Evolutionary conservation across 139 green algal species (phyloP).

Genomic region (Volvox reticuliferus): DNA sequence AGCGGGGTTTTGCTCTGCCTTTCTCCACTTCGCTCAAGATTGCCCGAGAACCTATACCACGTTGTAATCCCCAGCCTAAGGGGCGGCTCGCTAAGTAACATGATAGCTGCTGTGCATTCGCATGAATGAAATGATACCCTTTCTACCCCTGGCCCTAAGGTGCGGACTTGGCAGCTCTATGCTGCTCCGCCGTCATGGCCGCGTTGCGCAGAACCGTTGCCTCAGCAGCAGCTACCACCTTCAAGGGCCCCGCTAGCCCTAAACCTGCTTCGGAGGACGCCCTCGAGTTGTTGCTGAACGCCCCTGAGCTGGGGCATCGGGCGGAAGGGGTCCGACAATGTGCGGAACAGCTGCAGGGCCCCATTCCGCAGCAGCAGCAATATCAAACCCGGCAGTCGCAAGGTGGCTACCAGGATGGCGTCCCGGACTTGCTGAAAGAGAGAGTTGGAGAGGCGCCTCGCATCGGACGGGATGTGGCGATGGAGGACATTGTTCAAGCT

Average conservation of each 20-base stretch:
- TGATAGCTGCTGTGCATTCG: no score
- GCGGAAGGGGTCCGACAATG: background rate
- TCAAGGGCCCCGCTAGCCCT: no score
- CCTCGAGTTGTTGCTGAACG: background rate
- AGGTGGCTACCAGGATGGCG: background rate
- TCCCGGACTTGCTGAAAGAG: background rate
- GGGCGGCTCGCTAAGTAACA: no score
- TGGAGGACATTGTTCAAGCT: background rate
- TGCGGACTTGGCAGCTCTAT: conserved; percentile 82
- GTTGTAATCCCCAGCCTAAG: no score
- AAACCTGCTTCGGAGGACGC: no score
- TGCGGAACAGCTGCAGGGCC: background rate
- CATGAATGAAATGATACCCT: background rate
- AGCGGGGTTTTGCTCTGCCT: no score
- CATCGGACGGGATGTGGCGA: background rate
- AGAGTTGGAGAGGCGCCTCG: background rate
- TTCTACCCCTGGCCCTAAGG: conserved; percentile 45
- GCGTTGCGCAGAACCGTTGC: conserved; percentile 50
- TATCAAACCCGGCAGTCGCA: background rate
- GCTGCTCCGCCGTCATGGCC: conserved; percentile 71
- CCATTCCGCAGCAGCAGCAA: background rate
- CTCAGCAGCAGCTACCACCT: background rate
- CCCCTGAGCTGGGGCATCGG: background rate
- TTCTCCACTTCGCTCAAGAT: no score
- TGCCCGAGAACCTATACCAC: no score